Evolutionary conservation across 1,284 basidiomycete genomes (phyloP).

Genomic region (Testicularia cyperi): DNA sequence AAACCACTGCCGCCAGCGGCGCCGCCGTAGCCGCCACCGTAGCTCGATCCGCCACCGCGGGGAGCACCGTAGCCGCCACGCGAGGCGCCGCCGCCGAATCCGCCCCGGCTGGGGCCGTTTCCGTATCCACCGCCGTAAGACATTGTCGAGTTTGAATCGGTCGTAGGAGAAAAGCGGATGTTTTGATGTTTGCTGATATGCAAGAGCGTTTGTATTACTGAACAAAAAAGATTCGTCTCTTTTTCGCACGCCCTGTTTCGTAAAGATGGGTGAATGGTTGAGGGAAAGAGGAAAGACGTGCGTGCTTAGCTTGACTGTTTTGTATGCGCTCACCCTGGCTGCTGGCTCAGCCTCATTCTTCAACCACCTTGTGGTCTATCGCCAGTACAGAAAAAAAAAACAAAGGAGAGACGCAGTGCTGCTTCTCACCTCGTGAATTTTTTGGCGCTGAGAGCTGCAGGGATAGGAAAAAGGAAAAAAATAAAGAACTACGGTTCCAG

Average conservation of each 20-base stretch:
- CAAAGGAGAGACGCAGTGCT: too few relatives aligned
- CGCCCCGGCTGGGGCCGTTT: slow-evolving; percentile 35
- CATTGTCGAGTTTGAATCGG: slow-evolving; percentile 11
- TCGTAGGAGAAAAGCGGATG: not conserved
- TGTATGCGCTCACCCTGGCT: too few relatives aligned
- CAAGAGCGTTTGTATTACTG: slow-evolving; percentile 1
- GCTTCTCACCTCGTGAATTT: too few relatives aligned
- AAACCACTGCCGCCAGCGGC: slow-evolving; percentile 43
- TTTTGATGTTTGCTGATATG: slow-evolving; percentile 6
- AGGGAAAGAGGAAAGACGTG: too few relatives aligned
- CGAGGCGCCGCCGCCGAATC: slow-evolving; percentile 23
- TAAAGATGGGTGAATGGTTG: too few relatives aligned
- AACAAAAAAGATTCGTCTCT: too few relatives aligned
- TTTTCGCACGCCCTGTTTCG: too few relatives aligned
- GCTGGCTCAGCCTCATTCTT: too few relatives aligned
- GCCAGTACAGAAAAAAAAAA: too few relatives aligned
- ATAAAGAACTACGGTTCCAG: too few relatives aligned
- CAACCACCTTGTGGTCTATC: too few relatives aligned
- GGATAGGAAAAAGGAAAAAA: not conserved
- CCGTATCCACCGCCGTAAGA: slow-evolving; percentile 47
- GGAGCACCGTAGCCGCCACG: slow-evolving; percentile 17
- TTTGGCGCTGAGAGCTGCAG: not conserved
- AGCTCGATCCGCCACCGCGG: slow-evolving; percentile 2
- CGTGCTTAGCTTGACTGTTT: too few relatives aligned
- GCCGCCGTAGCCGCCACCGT: slow-evolving; percentile 21